phyloP scores from a whole-genome alignment of 345 rosid species.

The Populus simonii region DNA sequence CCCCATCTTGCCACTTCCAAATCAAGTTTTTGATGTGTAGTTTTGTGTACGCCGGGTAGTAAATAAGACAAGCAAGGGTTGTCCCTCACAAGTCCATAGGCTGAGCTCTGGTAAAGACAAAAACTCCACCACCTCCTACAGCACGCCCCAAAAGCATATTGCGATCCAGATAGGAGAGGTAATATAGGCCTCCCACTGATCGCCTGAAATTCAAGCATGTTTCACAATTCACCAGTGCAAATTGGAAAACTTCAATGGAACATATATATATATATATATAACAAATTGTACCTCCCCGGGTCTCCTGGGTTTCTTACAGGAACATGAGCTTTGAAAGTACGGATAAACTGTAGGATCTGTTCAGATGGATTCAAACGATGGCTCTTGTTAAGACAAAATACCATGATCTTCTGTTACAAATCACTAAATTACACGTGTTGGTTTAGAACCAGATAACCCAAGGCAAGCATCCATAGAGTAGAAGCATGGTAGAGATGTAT shows the following conservation, averaged over 20 bases:
- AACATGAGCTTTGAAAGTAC: slow-evolving; percentile 66
- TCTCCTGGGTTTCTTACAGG: slow-evolving; percentile 53
- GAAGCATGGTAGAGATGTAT: background rate
- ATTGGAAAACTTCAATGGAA: background rate
- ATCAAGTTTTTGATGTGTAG: background rate
- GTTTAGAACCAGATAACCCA: background rate
- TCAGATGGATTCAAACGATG: background rate
- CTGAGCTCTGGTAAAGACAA: slow-evolving; percentile 78
- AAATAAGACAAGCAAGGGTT: background rate
- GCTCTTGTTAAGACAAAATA: background rate
- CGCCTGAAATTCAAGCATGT: slow-evolving; percentile 37
- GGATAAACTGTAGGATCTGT: slow-evolving; percentile 85
- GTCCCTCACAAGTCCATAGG: slow-evolving; percentile 51
- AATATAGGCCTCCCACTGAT: slow-evolving; percentile 80
- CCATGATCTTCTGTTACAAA: background rate
- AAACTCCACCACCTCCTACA: slow-evolving; percentile 93
- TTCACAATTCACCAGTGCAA: slow-evolving; percentile 14
- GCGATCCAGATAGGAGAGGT: slow-evolving; percentile 73
- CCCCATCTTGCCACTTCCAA: background rate
- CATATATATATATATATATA: background rate
- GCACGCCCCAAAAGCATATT: slow-evolving; percentile 87
- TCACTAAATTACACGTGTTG: background rate
- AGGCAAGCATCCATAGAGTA: background rate
- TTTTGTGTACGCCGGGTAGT: background rate
- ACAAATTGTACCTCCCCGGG: slow-evolving; percentile 49